Evolutionary conservation across 768 basidiomycete species (phyloP).

Genomic region (Asterophora parasitica): DNA sequence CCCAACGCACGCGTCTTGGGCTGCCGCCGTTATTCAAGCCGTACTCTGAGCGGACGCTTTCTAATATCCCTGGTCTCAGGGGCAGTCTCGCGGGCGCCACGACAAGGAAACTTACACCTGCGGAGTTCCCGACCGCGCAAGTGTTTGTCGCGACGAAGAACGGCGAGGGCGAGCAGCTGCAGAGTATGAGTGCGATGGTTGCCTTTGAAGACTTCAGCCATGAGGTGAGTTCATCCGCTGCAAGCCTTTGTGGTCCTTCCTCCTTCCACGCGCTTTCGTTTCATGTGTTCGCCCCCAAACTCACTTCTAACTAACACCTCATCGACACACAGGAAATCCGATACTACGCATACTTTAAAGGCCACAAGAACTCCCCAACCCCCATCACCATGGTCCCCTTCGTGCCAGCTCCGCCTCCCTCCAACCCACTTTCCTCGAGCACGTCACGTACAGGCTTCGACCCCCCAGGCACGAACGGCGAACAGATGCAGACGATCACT

Average conservation of each 20-base stretch:
- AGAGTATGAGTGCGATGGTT: constrained; percentile 35
- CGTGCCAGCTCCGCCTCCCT: constrained; percentile 1
- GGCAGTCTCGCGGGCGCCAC: constrained; percentile 19
- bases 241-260: constrained; percentile 3
- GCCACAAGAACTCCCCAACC: constrained; percentile 27
- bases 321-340: constrained; percentile 35
- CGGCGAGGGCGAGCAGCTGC: constrained; percentile 25
- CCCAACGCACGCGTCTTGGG: constrained; percentile 38
- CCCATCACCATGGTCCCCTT: constrained; percentile 25
- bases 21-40: constrained; percentile 53
- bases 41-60: constrained; percentile 3
- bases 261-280: background rate
- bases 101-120: too few relatives aligned
- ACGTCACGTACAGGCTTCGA: background rate
- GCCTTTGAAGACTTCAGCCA: constrained; percentile 31
- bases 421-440: background rate
- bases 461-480: constrained; percentile 18
- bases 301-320: background rate
- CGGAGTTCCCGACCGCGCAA: constrained; percentile 19
- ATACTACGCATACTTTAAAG: constrained; percentile 33
- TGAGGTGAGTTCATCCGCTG: constrained; percentile 32
- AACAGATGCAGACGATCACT: constrained; percentile 32
- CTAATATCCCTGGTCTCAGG: constrained; percentile 5
- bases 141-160: constrained; percentile 13
- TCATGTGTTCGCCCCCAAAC: too few relatives aligned